Percentiles rank a stretch among this genome's conserved stretches.
These are phyloP conservation scores for Colletotrichum musae DNA, from an alignment of 2,329 filamentous ascomycete genomes.

Conservation along the genomic window DNA sequence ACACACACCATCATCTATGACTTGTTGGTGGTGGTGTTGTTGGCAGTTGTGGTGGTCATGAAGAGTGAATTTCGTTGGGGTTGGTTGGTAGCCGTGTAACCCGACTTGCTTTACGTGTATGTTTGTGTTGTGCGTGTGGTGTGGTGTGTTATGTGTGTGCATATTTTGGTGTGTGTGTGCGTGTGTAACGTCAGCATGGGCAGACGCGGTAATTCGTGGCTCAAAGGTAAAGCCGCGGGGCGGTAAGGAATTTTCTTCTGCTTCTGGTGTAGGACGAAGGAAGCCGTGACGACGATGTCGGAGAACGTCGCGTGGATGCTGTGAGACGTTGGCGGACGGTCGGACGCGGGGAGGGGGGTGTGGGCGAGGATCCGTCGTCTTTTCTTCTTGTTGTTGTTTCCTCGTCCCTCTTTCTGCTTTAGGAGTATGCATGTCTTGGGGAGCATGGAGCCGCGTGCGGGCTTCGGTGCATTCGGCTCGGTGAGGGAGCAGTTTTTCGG, in stretches of 20 bases:
- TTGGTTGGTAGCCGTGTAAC: neutral
- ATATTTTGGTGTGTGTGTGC: conserved; percentile 1
- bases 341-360: too few species aligned
- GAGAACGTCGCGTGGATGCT: conserved; percentile 20
- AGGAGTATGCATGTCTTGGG: too few species aligned
- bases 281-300: neutral
- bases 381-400: neutral
- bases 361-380: too few species aligned
- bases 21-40: neutral
- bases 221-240: neutral
- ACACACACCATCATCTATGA: too few species aligned
- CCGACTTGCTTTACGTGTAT: neutral
- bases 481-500: too few species aligned
- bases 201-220: conserved; percentile 37
- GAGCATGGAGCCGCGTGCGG: too few species aligned
- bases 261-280: neutral
- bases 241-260: too few species aligned
- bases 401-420: too few species aligned
- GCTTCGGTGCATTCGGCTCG: too few species aligned
- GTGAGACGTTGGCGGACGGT: conserved; percentile 1
- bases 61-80: neutral
- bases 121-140: too few species aligned
- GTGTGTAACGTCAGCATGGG: conserved; percentile 31
- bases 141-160: conserved; percentile 2
- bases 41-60: neutral